Percentiles rank a stretch among this genome's conserved stretches.
These are phyloP conservation scores for Apophysomyces sp. DNA, from an alignment of 371 early-diverging fungal species.

Conservation along the genomic window DNA sequence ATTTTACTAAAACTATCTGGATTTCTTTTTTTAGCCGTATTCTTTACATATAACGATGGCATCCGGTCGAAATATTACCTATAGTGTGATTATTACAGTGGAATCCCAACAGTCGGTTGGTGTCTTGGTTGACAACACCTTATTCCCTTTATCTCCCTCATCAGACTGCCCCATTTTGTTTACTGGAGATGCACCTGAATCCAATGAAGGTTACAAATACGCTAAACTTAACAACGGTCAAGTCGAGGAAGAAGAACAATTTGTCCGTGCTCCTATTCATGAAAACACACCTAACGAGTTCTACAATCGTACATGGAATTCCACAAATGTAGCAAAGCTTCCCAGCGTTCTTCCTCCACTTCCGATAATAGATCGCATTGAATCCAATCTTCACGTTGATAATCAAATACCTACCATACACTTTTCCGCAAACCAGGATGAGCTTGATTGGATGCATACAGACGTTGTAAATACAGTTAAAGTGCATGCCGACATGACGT, in stretches of 20 bases:
- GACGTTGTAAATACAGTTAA: constrained; percentile 3
- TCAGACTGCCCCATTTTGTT: constrained; percentile 5
- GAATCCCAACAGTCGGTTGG: background rate
- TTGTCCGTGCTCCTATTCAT: constrained; percentile 3
- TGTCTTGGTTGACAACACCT: constrained; percentile 15
- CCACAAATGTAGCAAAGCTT: background rate
- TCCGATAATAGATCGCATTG: constrained; percentile 18
- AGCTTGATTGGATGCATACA: constrained; percentile 15
- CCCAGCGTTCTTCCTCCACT: constrained; percentile 15
- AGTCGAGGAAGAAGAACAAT: constrained; percentile 7
- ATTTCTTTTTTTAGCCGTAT: background rate
- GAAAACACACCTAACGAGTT: constrained; percentile 16
- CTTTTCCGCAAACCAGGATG: constrained; percentile 13
- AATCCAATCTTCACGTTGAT: constrained; percentile 13
- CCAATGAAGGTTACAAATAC: constrained; percentile 8
- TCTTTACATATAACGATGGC: background rate
- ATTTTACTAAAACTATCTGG: background rate
- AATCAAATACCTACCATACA: constrained; percentile 24
- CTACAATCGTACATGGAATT: constrained; percentile 17
- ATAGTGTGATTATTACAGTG: constrained; percentile 13
- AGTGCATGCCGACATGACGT: constrained; percentile 9
- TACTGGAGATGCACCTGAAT: constrained; percentile 15
- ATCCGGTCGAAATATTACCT: background rate
- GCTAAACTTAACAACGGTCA: background rate
- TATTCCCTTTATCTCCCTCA: constrained; percentile 7